Evolutionary conservation across 495 filamentous ascomycete species (phyloP).

Genomic region (Pseudotulostoma volvatum): DNA sequence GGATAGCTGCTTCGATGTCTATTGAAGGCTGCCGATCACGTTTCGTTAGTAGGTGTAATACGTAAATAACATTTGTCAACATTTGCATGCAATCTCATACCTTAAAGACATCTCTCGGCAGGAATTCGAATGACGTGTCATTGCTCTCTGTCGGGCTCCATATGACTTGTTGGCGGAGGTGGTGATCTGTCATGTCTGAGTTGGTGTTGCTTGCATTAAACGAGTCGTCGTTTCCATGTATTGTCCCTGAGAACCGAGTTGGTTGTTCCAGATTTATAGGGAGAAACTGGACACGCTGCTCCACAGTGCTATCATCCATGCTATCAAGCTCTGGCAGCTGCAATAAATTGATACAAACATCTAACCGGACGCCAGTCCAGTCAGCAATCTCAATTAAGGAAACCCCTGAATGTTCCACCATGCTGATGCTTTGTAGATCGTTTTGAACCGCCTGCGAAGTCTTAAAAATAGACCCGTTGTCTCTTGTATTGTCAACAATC

Average conservation of each 20-base stretch:
- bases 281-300: too few species aligned
- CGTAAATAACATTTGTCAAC: neutral
- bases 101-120: neutral
- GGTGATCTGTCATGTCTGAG: too few species aligned
- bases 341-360: conserved; percentile 23
- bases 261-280: neutral
- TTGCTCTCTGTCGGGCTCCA: neutral
- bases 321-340: conserved; percentile 14
- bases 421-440: conserved; percentile 19
- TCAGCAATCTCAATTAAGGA: conserved; percentile 19
- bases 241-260: neutral
- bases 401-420: conserved; percentile 13
- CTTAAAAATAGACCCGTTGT: conserved; percentile 8
- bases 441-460: conserved; percentile 16
- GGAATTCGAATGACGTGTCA: neutral
- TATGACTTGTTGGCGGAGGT: neutral
- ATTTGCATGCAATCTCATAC: too few species aligned
- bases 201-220: too few species aligned
- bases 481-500: conserved; percentile 10
- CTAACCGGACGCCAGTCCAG: conserved; percentile 22
- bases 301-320: too few species aligned
- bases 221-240: neutral
- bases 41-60: neutral
- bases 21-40: conserved; percentile 14
- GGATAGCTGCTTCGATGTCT: conserved; percentile 21